These are phyloP conservation scores for Saxophila tyrrhenica DNA, from an alignment of 495 filamentous ascomycete species.

Conservation along the genomic window DNA sequence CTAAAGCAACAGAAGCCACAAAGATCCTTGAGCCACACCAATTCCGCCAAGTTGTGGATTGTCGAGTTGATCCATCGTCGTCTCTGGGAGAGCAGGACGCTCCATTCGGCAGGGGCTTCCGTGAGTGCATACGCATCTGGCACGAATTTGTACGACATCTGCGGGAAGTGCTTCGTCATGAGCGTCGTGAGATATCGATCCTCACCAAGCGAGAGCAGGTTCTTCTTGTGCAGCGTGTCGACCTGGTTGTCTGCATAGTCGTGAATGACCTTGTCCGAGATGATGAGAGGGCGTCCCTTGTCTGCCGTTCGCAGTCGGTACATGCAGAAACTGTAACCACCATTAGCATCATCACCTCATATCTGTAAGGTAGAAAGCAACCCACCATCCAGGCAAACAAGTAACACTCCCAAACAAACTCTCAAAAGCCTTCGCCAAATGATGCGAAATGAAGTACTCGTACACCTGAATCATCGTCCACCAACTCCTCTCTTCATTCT, in stretches of 20 bases:
- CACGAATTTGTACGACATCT: slow-evolving; percentile 93
- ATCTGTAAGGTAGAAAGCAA: slow-evolving; percentile 16
- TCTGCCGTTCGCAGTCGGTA: slow-evolving; percentile 91
- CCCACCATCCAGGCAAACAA: slow-evolving; percentile 96
- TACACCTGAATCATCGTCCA: slow-evolving; percentile 99
- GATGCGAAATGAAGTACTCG: slow-evolving; percentile 95
- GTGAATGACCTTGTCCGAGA: slow-evolving; percentile 70
- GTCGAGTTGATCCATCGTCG: slow-evolving; percentile 99
- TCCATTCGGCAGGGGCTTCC: slow-evolving; percentile 87
- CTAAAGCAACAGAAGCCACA: slow-evolving; percentile 99
- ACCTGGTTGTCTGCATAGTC: slow-evolving; percentile 82
- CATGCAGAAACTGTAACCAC: slow-evolving; percentile 76
- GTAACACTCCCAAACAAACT: slow-evolving; percentile 92
- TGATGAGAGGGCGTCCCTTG: slow-evolving; percentile 81
- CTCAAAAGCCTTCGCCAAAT: slow-evolving; percentile 88
- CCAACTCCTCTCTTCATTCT: slow-evolving; percentile 89
- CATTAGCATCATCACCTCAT: background rate
- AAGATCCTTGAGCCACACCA: slow-evolving; percentile 77
- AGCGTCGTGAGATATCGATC: slow-evolving; percentile 95
- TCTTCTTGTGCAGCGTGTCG: slow-evolving; percentile 98
- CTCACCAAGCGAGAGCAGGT: slow-evolving; percentile 85
- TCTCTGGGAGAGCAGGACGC: slow-evolving; percentile 82
- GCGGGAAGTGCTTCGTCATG: slow-evolving; percentile 94
- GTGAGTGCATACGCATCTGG: slow-evolving; percentile 86
- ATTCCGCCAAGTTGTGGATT: slow-evolving; percentile 84